Conservation (phyloP, 768 basidiomycete species). For the Tricholoma furcatifolium region DNA sequence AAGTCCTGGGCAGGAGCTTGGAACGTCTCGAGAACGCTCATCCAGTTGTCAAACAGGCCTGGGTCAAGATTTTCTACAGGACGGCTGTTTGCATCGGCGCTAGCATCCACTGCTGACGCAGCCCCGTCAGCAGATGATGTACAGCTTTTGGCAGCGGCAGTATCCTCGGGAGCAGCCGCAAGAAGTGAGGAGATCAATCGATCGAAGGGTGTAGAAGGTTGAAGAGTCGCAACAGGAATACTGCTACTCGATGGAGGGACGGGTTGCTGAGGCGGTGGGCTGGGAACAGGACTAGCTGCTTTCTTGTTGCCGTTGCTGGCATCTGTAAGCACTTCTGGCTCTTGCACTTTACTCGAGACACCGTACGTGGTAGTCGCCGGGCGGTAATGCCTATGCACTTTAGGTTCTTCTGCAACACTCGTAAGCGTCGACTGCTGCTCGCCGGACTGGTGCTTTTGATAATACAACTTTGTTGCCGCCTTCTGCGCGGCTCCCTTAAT, state of each 20-base stretch:
- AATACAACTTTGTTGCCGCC: constrained; percentile 55
- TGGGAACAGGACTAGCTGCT: neutral
- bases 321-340: constrained; percentile 25
- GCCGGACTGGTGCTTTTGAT: constrained; percentile 20
- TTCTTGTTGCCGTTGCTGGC: constrained; percentile 18
- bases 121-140: neutral
- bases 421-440: neutral
- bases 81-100: neutral
- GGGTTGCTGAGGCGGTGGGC: constrained; percentile 3
- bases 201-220: constrained; percentile 32
- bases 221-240: constrained; percentile 7
- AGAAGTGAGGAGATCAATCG: constrained; percentile 40
- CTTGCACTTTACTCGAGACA: constrained; percentile 11
- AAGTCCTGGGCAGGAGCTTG: constrained; percentile 33
- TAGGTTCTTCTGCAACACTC: constrained; percentile 7
- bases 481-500: constrained; percentile 61
- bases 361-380: constrained; percentile 33
- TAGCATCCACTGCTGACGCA: constrained; percentile 6
- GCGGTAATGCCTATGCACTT: constrained; percentile 30
- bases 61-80: constrained; percentile 30
- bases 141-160: neutral
- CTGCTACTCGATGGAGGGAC: constrained; percentile 1
- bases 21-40: constrained; percentile 48
- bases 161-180: constrained; percentile 23
- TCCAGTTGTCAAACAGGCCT: constrained; percentile 47